phyloP scores from a whole-genome alignment of 1,284 basidiomycete species.

The Austroboletus novae-zelandiae region DNA sequence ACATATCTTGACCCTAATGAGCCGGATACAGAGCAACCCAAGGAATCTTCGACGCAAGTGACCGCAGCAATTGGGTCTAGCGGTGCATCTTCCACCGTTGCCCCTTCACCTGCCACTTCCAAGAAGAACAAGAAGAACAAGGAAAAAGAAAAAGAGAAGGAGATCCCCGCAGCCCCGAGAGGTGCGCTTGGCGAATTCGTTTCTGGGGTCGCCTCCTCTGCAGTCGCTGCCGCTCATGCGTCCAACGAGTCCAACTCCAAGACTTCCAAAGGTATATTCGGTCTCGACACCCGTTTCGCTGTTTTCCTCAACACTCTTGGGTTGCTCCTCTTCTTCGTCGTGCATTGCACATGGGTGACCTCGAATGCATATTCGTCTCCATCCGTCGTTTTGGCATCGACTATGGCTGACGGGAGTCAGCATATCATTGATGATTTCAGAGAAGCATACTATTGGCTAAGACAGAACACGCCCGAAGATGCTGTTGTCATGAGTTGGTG shows the following conservation, averaged over 20 bases:
- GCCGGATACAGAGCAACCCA: constrained; percentile 47
- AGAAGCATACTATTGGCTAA: constrained; percentile 99
- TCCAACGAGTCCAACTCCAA: constrained; percentile 18
- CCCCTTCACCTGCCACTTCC: constrained; percentile 32
- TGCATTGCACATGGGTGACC: constrained; percentile 98
- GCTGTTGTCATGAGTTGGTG: constrained; percentile 99
- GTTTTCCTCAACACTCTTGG: constrained; percentile 78
- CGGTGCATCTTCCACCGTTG: constrained; percentile 22
- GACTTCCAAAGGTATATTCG: constrained; percentile 68
- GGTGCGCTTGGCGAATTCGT: constrained; percentile 41
- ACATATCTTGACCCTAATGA: constrained; percentile 80
- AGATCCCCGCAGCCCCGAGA: constrained; percentile 36
- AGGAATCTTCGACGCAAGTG: constrained; percentile 24
- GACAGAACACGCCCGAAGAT: constrained; percentile 91
- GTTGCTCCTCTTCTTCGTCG: constrained; percentile 86
- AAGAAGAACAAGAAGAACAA: constrained; percentile 66
- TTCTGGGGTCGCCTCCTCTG: constrained; percentile 40
- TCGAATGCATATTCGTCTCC: constrained; percentile 96
- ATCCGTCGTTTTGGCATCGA: constrained; percentile 90
- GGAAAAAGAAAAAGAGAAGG: constrained; percentile 44
- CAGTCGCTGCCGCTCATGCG: constrained; percentile 25
- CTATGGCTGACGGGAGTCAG: constrained; percentile 81
- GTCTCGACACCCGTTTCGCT: constrained; percentile 77
- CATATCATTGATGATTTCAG: constrained; percentile 99
- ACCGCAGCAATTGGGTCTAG: constrained; percentile 28